These are phyloP conservation scores for Ambrosiella cleistominuta DNA, from an alignment of 2,329 filamentous ascomycete species.

Conservation along the genomic window DNA sequence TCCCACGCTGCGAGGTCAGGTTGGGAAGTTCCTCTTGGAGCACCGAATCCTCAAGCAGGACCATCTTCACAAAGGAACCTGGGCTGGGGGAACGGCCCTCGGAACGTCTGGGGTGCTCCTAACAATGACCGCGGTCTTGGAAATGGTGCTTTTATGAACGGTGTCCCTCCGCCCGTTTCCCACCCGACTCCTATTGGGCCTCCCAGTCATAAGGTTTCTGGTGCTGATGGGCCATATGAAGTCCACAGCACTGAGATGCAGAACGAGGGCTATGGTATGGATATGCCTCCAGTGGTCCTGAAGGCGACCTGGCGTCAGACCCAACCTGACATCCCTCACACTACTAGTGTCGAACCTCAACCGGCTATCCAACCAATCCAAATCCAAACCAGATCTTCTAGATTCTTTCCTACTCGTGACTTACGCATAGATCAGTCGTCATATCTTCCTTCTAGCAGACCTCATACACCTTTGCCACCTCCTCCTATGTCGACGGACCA, in stretches of 20 bases:
- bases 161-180: conserved; percentile 20
- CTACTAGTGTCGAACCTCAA: neutral
- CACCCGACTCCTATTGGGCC: conserved; percentile 30
- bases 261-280: neutral
- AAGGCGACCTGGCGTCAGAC: conserved; percentile 10
- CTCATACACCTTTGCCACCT: conserved; percentile 47
- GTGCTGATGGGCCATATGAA: neutral
- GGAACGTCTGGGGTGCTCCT: conserved; percentile 62
- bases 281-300: conserved; percentile 6
- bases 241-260: neutral
- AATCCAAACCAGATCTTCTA: conserved; percentile 34
- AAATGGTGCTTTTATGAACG: conserved; percentile 54
- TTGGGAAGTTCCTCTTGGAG: neutral
- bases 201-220: conserved; percentile 16
- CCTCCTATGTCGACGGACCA: conserved; percentile 54
- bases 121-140: conserved; percentile 54
- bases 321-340: neutral
- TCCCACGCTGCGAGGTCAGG: neutral
- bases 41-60: conserved; percentile 3
- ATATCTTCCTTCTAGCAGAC: neutral
- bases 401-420: conserved; percentile 44
- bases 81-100: conserved; percentile 27
- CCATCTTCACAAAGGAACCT: conserved; percentile 8
- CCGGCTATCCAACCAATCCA: conserved; percentile 12
- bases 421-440: conserved; percentile 20